phyloP scores from a whole-genome alignment of 2,329 filamentous ascomycete genomes.

The Ampelomyces quisqualis region DNA sequence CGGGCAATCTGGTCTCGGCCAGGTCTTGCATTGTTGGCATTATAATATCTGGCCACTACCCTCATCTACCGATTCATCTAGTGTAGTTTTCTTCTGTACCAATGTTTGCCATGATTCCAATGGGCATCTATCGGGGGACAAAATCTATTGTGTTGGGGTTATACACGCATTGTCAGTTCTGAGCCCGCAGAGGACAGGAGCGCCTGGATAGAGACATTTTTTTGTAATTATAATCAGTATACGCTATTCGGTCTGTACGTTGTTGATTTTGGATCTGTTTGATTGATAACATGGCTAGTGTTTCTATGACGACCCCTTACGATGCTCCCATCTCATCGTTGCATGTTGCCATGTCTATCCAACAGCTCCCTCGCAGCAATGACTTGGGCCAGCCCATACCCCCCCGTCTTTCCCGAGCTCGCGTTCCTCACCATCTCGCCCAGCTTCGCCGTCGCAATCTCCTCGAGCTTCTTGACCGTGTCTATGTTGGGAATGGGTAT shows the following conservation, averaged over 20 bases:
- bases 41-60: neutral
- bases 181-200: no score
- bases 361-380: slow-evolving; percentile 69
- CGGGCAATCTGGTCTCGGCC: neutral
- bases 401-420: slow-evolving; percentile 63
- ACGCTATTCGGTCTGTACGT: neutral
- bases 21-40: neutral
- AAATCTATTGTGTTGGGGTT: neutral
- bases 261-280: neutral
- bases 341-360: slow-evolving; percentile 50
- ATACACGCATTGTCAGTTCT: no score
- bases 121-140: neutral
- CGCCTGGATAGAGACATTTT: no score
- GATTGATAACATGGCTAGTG: neutral
- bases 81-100: neutral
- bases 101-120: slow-evolving; percentile 1
- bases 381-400: slow-evolving; percentile 71
- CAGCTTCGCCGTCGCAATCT: slow-evolving; percentile 71
- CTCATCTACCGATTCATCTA: neutral
- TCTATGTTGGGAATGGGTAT: slow-evolving; percentile 56
- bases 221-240: slow-evolving; percentile 5
- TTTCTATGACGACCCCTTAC: no score
- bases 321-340: no score
- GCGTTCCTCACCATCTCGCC: slow-evolving; percentile 70
- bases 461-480: slow-evolving; percentile 67